Base-by-base conservation (phyloP, 106 monocot genomes). In the Dendrobium chrysotoxum region DNA sequence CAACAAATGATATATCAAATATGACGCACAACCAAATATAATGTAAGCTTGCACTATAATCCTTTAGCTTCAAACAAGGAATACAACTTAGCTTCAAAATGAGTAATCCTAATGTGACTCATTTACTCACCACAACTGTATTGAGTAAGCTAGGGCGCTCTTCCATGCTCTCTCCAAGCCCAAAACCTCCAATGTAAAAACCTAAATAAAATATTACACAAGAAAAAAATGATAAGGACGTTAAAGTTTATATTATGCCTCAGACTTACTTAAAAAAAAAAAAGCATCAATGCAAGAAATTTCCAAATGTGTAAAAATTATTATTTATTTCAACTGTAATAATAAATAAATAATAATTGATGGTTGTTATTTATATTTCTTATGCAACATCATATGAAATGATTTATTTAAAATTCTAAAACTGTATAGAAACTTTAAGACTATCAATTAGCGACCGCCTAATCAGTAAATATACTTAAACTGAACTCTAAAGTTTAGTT, bases 171-270 rank as follows among this genome's bases (percentile, higher is more conserved):
- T 98, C 98, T 85, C 98, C 98, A 67, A 92, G 83, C 50, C 95
- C 98, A 88, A 98, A 98, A 23, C 95, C 95, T 84, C 95, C 98
- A 85, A 98, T 90, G 91, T 89, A 95, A 79, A 88, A 98, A 72
- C 98, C 98, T 98, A 77, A 78, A 86, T 25, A 42, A 85, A 71
- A 26, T 25, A 78, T 72, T 41, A 78, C 8, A 30, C 71, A 1
- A 71, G 9, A 50, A 77, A 78, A 67, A 77, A 12, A 78, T 30
- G 53, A 50, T 15, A 26, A 76, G 76, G 41, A 31, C 41, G n/a
- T 26, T 3, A 47, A 76, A 45, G 12, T 76, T 13, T 50, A 46
- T 16, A 74, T 74, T 41, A 74, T 1, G 18, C 13, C 0, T 73
- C 40, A 40, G 15, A 73, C 39, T 66, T 66, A 16, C 4, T 28